These are phyloP conservation scores for Fagopyrum tataricum DNA, from an alignment of 148 eudicot species.

Conservation along the genomic window DNA sequence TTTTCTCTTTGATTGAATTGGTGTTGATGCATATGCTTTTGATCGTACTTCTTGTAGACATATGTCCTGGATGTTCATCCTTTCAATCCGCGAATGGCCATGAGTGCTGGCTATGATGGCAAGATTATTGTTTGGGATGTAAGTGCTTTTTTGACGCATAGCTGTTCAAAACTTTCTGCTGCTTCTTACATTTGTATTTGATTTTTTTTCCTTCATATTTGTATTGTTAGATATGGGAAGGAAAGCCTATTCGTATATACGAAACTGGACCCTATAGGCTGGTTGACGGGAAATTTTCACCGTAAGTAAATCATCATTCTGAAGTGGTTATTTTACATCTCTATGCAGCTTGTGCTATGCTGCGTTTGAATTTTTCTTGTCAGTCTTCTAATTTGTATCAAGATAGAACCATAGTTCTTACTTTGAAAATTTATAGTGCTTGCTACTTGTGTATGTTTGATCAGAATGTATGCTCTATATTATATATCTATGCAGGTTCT, in stretches of 20 bases:
- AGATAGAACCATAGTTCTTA: neutral
- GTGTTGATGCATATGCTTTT: neutral
- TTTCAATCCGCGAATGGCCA: constrained; percentile 91
- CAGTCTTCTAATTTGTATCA: neutral
- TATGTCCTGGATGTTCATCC: constrained; percentile 98
- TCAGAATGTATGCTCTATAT: neutral
- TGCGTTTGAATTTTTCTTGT: neutral
- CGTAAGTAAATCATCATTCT: constrained; percentile 55
- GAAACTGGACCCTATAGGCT: constrained; percentile 81
- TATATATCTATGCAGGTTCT: neutral
- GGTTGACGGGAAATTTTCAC: constrained; percentile 96
- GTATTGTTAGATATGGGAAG: constrained; percentile 92
- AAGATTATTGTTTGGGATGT: constrained; percentile 98
- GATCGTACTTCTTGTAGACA: constrained; percentile 39
- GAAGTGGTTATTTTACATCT: neutral
- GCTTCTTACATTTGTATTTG: constrained; percentile 14
- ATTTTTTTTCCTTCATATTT: neutral
- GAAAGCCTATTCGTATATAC: constrained; percentile 72
- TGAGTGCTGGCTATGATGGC: constrained; percentile 99
- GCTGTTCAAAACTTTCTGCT: neutral
- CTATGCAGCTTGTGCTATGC: neutral
- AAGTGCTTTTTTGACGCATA: constrained; percentile 28
- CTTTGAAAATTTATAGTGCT: neutral
- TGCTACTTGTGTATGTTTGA: neutral
- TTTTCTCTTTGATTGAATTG: constrained; percentile 3